These are phyloP conservation scores for Stenocarpella maydis DNA, from an alignment of 2,329 filamentous ascomycete species.

Conservation along the genomic window DNA sequence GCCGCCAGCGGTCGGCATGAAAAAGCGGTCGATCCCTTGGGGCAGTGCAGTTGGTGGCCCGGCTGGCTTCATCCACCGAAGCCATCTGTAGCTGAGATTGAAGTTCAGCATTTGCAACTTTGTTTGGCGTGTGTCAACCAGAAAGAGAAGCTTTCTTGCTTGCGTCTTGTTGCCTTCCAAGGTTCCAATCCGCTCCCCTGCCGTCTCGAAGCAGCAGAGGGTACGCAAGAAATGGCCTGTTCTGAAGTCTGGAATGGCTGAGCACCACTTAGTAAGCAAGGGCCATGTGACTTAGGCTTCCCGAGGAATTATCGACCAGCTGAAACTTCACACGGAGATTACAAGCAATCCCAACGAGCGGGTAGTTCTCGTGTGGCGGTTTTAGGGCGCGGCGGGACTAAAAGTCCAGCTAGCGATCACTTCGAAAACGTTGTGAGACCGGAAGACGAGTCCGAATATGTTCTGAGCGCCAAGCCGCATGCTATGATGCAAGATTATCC, in stretches of 20 bases:
- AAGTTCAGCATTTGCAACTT: slow-evolving; percentile 37
- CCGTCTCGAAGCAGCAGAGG: background rate
- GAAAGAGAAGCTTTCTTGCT: background rate
- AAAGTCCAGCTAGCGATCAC: too few species aligned
- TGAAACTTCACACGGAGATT: slow-evolving; percentile 5
- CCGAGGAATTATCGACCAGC: slow-evolving; percentile 18
- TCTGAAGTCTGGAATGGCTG: background rate
- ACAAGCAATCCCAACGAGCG: background rate
- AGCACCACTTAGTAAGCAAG: background rate
- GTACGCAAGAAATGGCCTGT: background rate
- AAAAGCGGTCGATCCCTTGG: slow-evolving; percentile 51
- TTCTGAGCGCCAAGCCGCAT: too few species aligned
- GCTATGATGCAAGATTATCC: too few species aligned
- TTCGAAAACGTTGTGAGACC: background rate
- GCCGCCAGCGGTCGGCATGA: slow-evolving; percentile 53
- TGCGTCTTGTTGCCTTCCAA: background rate
- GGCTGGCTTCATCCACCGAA: slow-evolving; percentile 43
- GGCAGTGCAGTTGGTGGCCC: slow-evolving; percentile 45
- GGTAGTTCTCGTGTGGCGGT: slow-evolving; percentile 1
- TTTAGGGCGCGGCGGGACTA: background rate
- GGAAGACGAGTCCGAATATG: too few species aligned
- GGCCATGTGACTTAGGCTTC: background rate
- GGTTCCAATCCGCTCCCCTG: too few species aligned
- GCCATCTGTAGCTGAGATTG: slow-evolving; percentile 44
- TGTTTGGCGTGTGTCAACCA: too few species aligned